Evolutionary conservation across 1,284 basidiomycete genomes (phyloP).

Genomic region (Ceratobasidium sp.): DNA sequence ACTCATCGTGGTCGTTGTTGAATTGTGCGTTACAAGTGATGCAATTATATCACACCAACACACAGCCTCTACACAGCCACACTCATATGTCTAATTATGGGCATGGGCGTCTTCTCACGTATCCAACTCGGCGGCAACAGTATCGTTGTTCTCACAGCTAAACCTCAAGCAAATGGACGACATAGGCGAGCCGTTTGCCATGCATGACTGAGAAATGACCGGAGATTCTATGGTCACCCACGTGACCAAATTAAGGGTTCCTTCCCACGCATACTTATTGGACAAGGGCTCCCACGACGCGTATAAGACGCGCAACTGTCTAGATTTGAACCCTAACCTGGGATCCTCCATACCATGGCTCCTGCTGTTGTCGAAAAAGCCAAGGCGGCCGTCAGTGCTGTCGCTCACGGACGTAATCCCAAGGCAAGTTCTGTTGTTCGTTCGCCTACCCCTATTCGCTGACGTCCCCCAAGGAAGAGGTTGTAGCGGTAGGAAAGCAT

Average conservation of each 20-base stretch:
- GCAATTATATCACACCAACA: conserved; percentile 18
- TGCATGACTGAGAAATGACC: background rate
- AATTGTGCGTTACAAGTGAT: background rate
- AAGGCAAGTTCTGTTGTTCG: conserved; percentile 5
- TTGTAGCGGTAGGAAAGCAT: background rate
- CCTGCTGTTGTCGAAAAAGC: background rate
- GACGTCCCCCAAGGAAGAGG: background rate
- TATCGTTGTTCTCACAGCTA: background rate
- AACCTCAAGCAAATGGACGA: background rate
- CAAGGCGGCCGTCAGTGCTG: conserved; percentile 24
- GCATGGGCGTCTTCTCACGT: background rate
- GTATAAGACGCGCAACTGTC: conserved; percentile 25
- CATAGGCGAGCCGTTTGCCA: background rate
- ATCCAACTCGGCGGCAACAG: background rate
- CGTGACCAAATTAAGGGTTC: conserved; percentile 5
- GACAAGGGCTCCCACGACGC: conserved; percentile 38
- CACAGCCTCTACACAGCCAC: conserved; percentile 38
- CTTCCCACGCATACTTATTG: conserved; percentile 18
- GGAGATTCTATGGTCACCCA: background rate
- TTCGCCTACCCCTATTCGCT: background rate
- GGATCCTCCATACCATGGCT: background rate
- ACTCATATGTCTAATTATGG: conserved; percentile 15
- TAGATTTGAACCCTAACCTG: conserved; percentile 12
- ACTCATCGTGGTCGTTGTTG: conserved; percentile 27
- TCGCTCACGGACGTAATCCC: conserved; percentile 41